phyloP scores from a whole-genome alignment of 1,284 basidiomycete species.

The Ganoderma leucocontextum region DNA sequence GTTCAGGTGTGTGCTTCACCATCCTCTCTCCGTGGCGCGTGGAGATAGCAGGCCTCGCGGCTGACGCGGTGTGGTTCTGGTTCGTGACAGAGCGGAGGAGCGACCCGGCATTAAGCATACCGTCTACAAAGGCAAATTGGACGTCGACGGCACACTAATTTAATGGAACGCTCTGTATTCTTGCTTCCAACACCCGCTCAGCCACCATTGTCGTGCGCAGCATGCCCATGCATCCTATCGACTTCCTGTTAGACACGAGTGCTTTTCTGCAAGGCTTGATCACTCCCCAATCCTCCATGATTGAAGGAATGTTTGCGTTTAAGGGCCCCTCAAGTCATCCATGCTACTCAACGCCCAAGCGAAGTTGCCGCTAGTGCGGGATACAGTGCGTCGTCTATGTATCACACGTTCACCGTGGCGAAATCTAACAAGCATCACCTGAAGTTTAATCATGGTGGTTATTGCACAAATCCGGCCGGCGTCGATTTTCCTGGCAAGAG shows the following conservation, averaged over 20 bases:
- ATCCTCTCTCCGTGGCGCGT: background rate
- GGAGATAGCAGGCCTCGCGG: too few relatives aligned
- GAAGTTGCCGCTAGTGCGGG: background rate
- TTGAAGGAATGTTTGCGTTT: background rate
- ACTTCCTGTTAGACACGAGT: too few relatives aligned
- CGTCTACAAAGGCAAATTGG: background rate
- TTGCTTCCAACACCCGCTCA: background rate
- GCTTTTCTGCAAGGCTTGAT: too few relatives aligned
- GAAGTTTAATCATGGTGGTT: background rate
- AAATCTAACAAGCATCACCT: background rate
- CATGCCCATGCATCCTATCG: background rate
- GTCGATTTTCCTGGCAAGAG: background rate
- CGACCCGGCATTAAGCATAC: conserved; percentile 24
- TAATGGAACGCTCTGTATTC: background rate
- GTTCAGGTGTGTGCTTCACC: conserved; percentile 66
- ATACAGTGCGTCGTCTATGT: background rate
- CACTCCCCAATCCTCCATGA: too few relatives aligned
- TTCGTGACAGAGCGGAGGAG: conserved; percentile 26
- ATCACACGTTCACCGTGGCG: background rate
- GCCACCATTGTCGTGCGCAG: background rate
- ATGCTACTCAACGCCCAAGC: background rate
- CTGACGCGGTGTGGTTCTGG: background rate
- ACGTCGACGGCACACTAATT: background rate
- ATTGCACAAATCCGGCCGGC: background rate
- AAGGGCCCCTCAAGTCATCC: background rate